These are phyloP conservation scores for Geotrichum macrosporum DNA, from an alignment of 1,139 yeast species.

Conservation along the genomic window DNA sequence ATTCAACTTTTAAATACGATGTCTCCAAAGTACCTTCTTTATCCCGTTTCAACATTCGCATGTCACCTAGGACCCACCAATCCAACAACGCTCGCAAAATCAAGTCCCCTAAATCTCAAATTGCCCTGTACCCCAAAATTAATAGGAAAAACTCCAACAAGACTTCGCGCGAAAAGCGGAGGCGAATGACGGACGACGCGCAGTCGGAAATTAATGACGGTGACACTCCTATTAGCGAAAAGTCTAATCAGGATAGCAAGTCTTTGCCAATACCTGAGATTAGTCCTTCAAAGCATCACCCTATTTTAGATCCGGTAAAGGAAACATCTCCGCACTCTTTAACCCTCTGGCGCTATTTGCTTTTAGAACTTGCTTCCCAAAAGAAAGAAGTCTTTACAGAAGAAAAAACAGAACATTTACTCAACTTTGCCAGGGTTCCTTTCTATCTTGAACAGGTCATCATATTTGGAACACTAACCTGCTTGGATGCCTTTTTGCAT, in stretches of 20 bases:
- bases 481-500: constrained; percentile 72
- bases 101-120: not conserved
- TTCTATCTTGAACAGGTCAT: constrained; percentile 65
- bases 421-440: constrained; percentile 67
- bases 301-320: not conserved
- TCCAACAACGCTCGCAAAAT: not conserved
- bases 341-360: constrained; percentile 20
- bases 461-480: constrained; percentile 69
- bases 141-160: not conserved
- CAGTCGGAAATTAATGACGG: constrained; percentile 9
- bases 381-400: constrained; percentile 26
- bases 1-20: not conserved
- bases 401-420: constrained; percentile 49
- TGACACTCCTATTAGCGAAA: not conserved
- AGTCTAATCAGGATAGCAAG: not conserved
- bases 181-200: constrained; percentile 8
- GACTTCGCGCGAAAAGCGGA: constrained; percentile 6
- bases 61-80: constrained; percentile 7
- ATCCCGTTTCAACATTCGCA: constrained; percentile 8
- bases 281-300: not conserved
- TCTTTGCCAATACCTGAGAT: not conserved
- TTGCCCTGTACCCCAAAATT: not conserved
- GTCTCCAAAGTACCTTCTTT: constrained; percentile 5
- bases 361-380: constrained; percentile 20
- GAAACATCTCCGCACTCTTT: constrained; percentile 10